A percentile compares a stretch with the other conserved stretches of the same genome.
phyloP scores from a whole-genome alignment of 1,284 basidiomycete genomes.

The Apiotrichum veenhuisii region DNA sequence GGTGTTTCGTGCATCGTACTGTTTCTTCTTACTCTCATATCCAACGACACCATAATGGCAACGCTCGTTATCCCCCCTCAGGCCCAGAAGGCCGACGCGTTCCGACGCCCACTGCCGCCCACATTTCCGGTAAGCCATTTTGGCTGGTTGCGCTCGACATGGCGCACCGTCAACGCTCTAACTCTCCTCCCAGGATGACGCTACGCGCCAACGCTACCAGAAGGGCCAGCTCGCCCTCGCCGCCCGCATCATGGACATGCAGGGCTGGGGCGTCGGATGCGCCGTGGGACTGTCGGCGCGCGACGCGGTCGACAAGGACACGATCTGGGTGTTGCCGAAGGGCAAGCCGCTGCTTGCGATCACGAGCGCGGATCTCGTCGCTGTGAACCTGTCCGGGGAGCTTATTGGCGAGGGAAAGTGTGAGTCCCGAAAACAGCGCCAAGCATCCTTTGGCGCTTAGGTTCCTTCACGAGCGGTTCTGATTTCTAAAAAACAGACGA shows the following conservation, averaged over 20 bases:
- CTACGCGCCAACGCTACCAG: slow-evolving; percentile 17
- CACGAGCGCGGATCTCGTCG: slow-evolving; percentile 19
- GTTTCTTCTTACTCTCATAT: not conserved
- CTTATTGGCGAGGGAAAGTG: slow-evolving; percentile 7
- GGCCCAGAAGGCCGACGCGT: slow-evolving; percentile 4
- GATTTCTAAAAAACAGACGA: slow-evolving; percentile 18
- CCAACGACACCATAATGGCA: not conserved
- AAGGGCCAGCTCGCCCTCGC: slow-evolving; percentile 26
- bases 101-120: slow-evolving; percentile 23
- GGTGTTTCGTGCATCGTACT: too few species aligned
- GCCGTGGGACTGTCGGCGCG: slow-evolving; percentile 23
- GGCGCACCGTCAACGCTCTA: not conserved
- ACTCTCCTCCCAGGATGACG: slow-evolving; percentile 19
- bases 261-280: slow-evolving; percentile 30
- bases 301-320: slow-evolving; percentile 15
- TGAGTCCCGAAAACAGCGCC: too few species aligned
- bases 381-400: slow-evolving; percentile 11
- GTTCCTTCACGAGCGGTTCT: not conserved
- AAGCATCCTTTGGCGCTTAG: not conserved
- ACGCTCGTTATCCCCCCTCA: not conserved
- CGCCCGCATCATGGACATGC: slow-evolving; percentile 23
- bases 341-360: slow-evolving; percentile 22
- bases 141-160: not conserved
- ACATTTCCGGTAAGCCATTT: slow-evolving; percentile 16
- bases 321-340: slow-evolving; percentile 25